Evolutionary conservation across 1,139 yeast genomes (phyloP), one percentile per base, ranked within the genome.

Genomic region (Geotrichum carabidarum): DNA sequence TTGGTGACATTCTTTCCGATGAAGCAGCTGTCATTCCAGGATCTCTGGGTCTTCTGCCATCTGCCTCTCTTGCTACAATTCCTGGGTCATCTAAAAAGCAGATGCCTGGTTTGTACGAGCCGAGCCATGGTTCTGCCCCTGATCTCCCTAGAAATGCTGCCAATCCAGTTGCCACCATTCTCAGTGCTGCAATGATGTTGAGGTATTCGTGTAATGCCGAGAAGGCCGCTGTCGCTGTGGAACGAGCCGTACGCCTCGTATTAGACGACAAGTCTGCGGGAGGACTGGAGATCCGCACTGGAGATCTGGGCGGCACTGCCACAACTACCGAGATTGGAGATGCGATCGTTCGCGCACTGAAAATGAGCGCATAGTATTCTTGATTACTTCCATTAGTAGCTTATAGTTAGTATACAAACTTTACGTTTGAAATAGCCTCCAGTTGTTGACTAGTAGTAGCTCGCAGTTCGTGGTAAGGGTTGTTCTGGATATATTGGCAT

Each of bases 81-180:
- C 95, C 95, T 55, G 58, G 57, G 2, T 43, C 34, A n/a, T 91
- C 84, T 69, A 85, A 84, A 69, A 85, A 84, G 74, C 74, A 78
- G 36, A 93, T 94, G 0, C 86, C 86, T 67, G 95, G 94, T 58
- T 75, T 89, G 60, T 89, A 89, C 69, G 96, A 89, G 72, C 96
- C 96, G 62, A 87, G 95, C 65, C 96, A 89, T 69, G 96, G 96
- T 45, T 85, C 95, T 41, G 96, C 96, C 30, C 96, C 96, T 46
- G 96, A 89, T 69, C 80, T 89, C 65, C 83, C 83, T 50, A 76
- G 73, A 56, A 84, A 86, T 63, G 83, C 83, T 70, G 96, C 86
- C 44, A 89, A 89, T 70, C 96, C 96, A 54, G 73, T 88, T 57
- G 95, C 95, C 49, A 85, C 94, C 18, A 86, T 87, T 62, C 77